Evolutionary conservation across 305 asterid genomes (phyloP).

Genomic region (Coffea humblotiana): DNA sequence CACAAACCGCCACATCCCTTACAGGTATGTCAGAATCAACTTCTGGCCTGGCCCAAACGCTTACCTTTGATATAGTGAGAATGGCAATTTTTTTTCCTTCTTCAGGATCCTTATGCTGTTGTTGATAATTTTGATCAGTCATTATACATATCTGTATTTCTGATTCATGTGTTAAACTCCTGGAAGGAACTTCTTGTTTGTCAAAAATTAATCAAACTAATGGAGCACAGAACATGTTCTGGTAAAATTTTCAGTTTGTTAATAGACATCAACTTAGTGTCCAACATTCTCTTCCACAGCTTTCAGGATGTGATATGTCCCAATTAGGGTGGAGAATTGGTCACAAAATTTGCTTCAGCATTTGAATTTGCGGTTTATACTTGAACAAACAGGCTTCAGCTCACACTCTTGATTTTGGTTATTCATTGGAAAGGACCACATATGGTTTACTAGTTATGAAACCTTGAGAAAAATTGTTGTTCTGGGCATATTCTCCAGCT

Average conservation of each 20-base stretch:
- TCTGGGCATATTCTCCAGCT: not conserved
- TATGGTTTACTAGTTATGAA: not conserved
- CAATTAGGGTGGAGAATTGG: not conserved
- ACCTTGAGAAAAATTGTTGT: not conserved
- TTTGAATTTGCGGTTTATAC: not conserved
- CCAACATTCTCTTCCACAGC: not conserved
- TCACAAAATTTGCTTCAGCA: not conserved
- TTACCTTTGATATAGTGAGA: not conserved
- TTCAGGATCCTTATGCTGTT: not conserved
- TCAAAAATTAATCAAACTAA: not conserved
- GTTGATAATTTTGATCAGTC: not conserved
- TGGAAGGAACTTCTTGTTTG: not conserved
- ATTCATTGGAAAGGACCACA: not conserved
- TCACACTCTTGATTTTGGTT: not conserved
- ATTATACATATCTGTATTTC: not conserved
- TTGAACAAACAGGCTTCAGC: not conserved
- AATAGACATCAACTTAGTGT: not conserved
- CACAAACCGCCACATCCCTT: conserved; percentile 85
- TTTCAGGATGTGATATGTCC: not conserved
- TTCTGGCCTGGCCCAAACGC: not conserved
- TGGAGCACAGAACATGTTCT: not conserved
- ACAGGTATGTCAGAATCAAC: conserved; percentile 46
- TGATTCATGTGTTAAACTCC: not conserved
- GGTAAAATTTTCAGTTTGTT: not conserved
- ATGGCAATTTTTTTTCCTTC: not conserved